These are phyloP conservation scores for Yamadazyma mexicana DNA, from an alignment of 1,139 yeast species.

Conservation along the genomic window DNA sequence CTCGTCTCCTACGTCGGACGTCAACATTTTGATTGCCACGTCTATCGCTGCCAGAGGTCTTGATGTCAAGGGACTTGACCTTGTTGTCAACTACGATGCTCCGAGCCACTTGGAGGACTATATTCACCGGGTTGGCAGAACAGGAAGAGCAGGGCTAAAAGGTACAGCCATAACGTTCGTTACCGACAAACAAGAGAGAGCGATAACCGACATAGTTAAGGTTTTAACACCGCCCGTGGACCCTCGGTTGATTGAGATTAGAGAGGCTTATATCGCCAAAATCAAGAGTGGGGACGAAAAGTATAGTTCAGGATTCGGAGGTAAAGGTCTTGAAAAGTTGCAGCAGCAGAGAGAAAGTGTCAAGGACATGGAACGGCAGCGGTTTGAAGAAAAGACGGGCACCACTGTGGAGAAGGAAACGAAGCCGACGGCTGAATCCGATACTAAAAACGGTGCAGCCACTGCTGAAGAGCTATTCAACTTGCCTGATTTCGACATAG, in stretches of 20 bases:
- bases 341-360: slow-evolving; percentile 66
- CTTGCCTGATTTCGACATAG: slow-evolving; percentile 48
- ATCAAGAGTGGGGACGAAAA: slow-evolving; percentile 71
- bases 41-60: slow-evolving; percentile 94
- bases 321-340: slow-evolving; percentile 83
- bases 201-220: slow-evolving; percentile 69
- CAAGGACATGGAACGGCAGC: slow-evolving; percentile 49
- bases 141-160: slow-evolving; percentile 84
- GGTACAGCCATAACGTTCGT: slow-evolving; percentile 84
- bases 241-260: slow-evolving; percentile 50
- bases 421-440: not conserved
- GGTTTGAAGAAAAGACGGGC: slow-evolving; percentile 19
- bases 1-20: slow-evolving; percentile 50
- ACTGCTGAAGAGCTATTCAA: slow-evolving; percentile 7
- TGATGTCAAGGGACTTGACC: slow-evolving; percentile 78
- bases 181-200: slow-evolving; percentile 61
- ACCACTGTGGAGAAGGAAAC: not conserved
- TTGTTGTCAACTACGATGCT: slow-evolving; percentile 85
- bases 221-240: slow-evolving; percentile 55
- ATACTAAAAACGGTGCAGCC: not conserved
- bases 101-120: slow-evolving; percentile 94
- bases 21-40: slow-evolving; percentile 77
- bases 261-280: slow-evolving; percentile 57
- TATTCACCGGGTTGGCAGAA: slow-evolving; percentile 94
- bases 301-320: slow-evolving; percentile 81